Evolutionary conservation across 2,329 filamentous ascomycete species (phyloP), one percentile per base, ranked within the genome.

Genomic region (Fusarium sp.): DNA sequence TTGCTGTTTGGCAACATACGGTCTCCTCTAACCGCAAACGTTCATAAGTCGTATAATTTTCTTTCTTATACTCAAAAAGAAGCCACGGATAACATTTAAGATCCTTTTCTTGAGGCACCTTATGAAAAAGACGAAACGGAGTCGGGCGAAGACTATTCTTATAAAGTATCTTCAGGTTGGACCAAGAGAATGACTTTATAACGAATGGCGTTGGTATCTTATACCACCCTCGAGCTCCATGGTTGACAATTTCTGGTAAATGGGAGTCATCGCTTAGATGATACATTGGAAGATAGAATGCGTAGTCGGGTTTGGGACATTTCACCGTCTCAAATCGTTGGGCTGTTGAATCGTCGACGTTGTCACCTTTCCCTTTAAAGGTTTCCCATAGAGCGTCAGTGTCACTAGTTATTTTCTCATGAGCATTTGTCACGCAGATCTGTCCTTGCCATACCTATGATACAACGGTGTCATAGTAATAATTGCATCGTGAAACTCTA

Each of bases 231-330:
- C 41, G 41, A 11, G 1, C 41, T 42, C 3, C n/a, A 14, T 42
- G 41, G 9, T 42, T 0, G 1, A 14, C 11, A 3, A 7, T 42
- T 5, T 9, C 41, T 7, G 41, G 41, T 1, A 42, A 24, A 42
- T 1, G 3, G 14, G 22, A 42, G 8, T 42, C 10, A 1, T 1
- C 0, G 1, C 0, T 42, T 5, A 42, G 22, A 17, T 42, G 41
- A 22, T 24, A 42, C 22, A 42, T 42, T 2, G 41, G 41, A 42
- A 42, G 41, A 42, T 42, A 42, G 41, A 42, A 42, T 3, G 41
- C 22, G 15, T 42, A 42, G 41, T 42, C 41, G 14, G 22, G 41
- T 3, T 42, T 42, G 22, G 41, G 41, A 1, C 22, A 24, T 42
- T 42, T 42, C 1, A 42, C 41, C 3, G 1, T 42, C 22, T 42